Percentiles rank a stretch among this genome's conserved stretches.
phyloP scores from a whole-genome alignment of 225 moss, liverwort and hornwort species.

The Polytrichum commune region DNA sequence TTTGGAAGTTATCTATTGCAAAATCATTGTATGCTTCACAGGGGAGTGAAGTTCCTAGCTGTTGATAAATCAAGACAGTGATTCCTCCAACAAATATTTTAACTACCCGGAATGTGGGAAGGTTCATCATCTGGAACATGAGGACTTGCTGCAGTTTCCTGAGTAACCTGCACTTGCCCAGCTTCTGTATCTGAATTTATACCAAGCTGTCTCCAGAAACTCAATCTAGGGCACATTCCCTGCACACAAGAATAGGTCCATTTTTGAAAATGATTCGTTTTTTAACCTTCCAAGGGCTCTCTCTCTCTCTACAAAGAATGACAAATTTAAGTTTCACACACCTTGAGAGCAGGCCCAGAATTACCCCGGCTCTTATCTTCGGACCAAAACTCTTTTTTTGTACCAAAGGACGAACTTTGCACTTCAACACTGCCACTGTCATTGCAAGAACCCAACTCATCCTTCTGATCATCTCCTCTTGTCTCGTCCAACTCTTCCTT shows the following conservation, averaged over 20 bases:
- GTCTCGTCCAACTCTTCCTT: slow-evolving; percentile 42
- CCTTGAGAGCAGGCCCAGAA: slow-evolving; percentile 22
- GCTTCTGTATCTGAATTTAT: slow-evolving; percentile 34
- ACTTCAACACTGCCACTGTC: slow-evolving; percentile 23
- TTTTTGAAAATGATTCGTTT: neutral
- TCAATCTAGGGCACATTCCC: slow-evolving; percentile 74
- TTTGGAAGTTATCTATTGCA: slow-evolving; percentile 8
- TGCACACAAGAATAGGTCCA: slow-evolving; percentile 17
- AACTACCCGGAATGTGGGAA: neutral
- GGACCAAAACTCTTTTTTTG: slow-evolving; percentile 6
- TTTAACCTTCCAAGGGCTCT: slow-evolving; percentile 1
- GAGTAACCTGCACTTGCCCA: slow-evolving; percentile 17
- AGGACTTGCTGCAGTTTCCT: slow-evolving; percentile 10
- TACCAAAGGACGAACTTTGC: slow-evolving; percentile 20
- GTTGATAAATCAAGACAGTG: slow-evolving; percentile 6
- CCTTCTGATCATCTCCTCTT: slow-evolving; percentile 20
- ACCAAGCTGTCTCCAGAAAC: slow-evolving; percentile 66
- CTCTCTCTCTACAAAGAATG: neutral
- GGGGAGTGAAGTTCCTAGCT: slow-evolving; percentile 2
- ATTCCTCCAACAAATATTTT: slow-evolving; percentile 5
- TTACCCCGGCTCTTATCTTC: slow-evolving; percentile 9
- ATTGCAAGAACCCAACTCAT: slow-evolving; percentile 22
- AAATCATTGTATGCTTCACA: slow-evolving; percentile 21
- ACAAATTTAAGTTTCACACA: slow-evolving; percentile 3
- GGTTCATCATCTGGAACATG: slow-evolving; percentile 12